Conservation (phyloP, 805 yeast genomes). For the Barnettozyma populi region DNA sequence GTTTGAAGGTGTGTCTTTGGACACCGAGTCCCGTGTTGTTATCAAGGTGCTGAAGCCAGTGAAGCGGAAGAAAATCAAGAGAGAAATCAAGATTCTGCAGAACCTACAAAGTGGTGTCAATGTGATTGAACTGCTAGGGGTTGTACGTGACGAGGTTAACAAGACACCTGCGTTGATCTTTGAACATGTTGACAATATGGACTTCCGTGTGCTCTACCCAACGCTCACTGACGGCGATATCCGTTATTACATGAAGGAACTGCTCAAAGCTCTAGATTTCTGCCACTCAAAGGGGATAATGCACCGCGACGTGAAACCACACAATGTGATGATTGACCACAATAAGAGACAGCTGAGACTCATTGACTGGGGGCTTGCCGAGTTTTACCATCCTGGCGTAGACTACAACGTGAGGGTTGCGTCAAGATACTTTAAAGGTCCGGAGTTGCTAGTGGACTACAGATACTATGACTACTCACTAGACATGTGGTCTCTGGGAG, state of each 20-base stretch:
- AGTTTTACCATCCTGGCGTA: slow-evolving; percentile 83
- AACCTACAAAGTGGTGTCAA: slow-evolving; percentile 83
- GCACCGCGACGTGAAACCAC: slow-evolving; percentile 94
- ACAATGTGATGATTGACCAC: slow-evolving; percentile 90
- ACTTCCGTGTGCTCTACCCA: slow-evolving; percentile 83
- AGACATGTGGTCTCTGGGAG: slow-evolving; percentile 89
- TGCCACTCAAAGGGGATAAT: slow-evolving; percentile 92
- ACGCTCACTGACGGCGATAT: slow-evolving; percentile 70
- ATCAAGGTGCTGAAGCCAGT: slow-evolving; percentile 93
- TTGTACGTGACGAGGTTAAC: slow-evolving; percentile 80
- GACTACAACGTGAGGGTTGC: slow-evolving; percentile 92
- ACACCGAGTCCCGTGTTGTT: slow-evolving; percentile 61
- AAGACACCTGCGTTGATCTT: slow-evolving; percentile 87
- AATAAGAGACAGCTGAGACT: slow-evolving; percentile 53
- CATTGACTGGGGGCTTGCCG: slow-evolving; percentile 95
- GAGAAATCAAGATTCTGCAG: slow-evolving; percentile 84
- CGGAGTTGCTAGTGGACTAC: slow-evolving; percentile 78
- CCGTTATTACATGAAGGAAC: slow-evolving; percentile 76
- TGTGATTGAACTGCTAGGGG: slow-evolving; percentile 67
- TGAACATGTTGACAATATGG: slow-evolving; percentile 79
- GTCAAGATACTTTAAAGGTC: slow-evolving; percentile 87
- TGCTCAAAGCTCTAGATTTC: slow-evolving; percentile 77
- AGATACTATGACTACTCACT: slow-evolving; percentile 83
- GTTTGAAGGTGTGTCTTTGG: slow-evolving; percentile 71
- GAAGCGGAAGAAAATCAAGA: slow-evolving; percentile 83